These are phyloP conservation scores for Diophrys sp. DNA, from an alignment of 73 alveolate genomes.

Conservation along the genomic window DNA sequence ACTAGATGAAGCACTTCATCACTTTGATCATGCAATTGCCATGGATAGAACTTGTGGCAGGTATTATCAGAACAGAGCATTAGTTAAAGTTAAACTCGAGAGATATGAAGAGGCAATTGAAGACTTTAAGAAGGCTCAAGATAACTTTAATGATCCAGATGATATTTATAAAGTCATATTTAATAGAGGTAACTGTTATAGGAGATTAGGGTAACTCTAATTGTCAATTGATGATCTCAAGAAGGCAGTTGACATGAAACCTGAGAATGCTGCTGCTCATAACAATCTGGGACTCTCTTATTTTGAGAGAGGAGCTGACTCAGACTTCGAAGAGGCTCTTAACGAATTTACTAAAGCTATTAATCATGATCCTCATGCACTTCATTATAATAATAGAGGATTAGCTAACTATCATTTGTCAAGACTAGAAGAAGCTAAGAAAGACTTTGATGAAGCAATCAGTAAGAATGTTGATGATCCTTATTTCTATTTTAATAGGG, in stretches of 20 bases:
- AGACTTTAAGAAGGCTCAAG: conserved; percentile 57
- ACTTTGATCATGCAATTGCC: conserved; percentile 71
- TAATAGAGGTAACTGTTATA: conserved; percentile 46
- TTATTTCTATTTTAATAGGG: conserved; percentile 72
- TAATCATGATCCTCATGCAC: conserved; percentile 64
- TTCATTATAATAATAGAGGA: conserved; percentile 74
- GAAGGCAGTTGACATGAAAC: conserved; percentile 75
- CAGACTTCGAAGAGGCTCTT: conserved; percentile 72
- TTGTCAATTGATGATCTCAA: conserved; percentile 72
- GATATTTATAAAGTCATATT: not conserved
- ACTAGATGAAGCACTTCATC: conserved; percentile 80
- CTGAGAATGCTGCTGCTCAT: conserved; percentile 80
- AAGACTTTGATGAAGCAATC: conserved; percentile 80
- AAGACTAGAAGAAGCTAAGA: conserved; percentile 61
- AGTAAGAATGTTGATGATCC: conserved; percentile 72
- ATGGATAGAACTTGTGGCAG: conserved; percentile 63
- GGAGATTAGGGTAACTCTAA: conserved; percentile 64
- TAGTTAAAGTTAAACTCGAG: conserved; percentile 72
- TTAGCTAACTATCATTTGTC: conserved; percentile 72
- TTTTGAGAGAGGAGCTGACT: conserved; percentile 55
- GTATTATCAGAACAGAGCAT: conserved; percentile 73
- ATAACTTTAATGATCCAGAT: conserved; percentile 29
- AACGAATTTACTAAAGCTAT: conserved; percentile 74
- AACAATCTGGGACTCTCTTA: conserved; percentile 83
- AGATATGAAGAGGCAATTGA: conserved; percentile 72